These are phyloP conservation scores for Paramecium tetraurelia DNA, from an alignment of 73 alveolate species.

Conservation along the genomic window DNA sequence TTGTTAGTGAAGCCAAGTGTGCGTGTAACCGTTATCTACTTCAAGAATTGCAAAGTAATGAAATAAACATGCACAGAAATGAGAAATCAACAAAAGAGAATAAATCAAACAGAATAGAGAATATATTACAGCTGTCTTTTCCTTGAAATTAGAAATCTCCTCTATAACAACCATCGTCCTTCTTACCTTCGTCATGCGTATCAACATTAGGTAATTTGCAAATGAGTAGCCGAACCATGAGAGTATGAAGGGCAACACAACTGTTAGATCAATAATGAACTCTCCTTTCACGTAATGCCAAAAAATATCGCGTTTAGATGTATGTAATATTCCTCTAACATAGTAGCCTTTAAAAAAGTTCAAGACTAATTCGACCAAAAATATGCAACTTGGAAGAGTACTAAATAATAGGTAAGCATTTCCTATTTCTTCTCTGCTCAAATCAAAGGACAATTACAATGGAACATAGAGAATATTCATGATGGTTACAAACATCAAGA, in stretches of 20 bases:
- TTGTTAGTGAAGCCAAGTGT: slow-evolving; percentile 22
- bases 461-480: slow-evolving; percentile 38
- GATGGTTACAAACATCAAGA: slow-evolving; percentile 7
- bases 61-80: slow-evolving; percentile 48
- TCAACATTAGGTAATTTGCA: slow-evolving; percentile 29
- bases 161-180: neutral
- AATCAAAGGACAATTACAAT: neutral
- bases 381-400: slow-evolving; percentile 15
- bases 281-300: slow-evolving; percentile 47
- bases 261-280: neutral
- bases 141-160: slow-evolving; percentile 9
- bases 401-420: neutral
- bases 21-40: neutral
- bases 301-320: slow-evolving; percentile 16
- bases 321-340: slow-evolving; percentile 4
- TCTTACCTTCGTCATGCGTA: slow-evolving; percentile 24
- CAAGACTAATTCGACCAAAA: neutral
- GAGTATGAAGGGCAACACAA: slow-evolving; percentile 12
- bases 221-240: neutral
- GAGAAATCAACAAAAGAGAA: slow-evolving; percentile 23
- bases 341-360: slow-evolving; percentile 27
- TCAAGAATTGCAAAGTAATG: slow-evolving; percentile 10
- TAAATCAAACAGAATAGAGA: slow-evolving; percentile 30
- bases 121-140: slow-evolving; percentile 15
- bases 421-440: neutral